These are phyloP conservation scores for Apiotrichum brassicae DNA, from an alignment of 1,284 basidiomycete genomes.

Conservation along the genomic window DNA sequence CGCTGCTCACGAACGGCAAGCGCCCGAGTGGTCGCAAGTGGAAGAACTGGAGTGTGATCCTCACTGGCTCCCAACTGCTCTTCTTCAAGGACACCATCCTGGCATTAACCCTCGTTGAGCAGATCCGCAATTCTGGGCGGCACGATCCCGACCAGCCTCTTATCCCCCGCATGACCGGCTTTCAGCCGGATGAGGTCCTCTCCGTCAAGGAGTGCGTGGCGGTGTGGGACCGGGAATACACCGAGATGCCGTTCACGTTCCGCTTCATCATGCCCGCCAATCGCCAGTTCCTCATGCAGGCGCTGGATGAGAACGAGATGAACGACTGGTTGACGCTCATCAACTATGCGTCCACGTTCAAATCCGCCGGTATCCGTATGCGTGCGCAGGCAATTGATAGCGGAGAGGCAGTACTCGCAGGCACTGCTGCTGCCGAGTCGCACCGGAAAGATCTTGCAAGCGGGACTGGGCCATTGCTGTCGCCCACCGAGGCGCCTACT, in stretches of 20 bases:
- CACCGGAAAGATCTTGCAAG: constrained; percentile 48
- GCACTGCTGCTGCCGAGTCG: constrained; percentile 73
- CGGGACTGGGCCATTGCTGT: not conserved
- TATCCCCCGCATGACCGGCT: constrained; percentile 51
- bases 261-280: constrained; percentile 64
- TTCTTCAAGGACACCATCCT: constrained; percentile 81
- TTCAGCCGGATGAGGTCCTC: constrained; percentile 81
- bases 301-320: constrained; percentile 65
- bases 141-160: constrained; percentile 22
- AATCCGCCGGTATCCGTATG: constrained; percentile 76
- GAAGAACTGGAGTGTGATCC: constrained; percentile 75
- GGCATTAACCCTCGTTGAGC: constrained; percentile 57
- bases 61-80: constrained; percentile 84
- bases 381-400: constrained; percentile 63
- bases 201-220: constrained; percentile 73
- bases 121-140: constrained; percentile 46
- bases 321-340: constrained; percentile 89
- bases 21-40: constrained; percentile 75
- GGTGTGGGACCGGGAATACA: constrained; percentile 69
- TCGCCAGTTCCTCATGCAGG: constrained; percentile 75
- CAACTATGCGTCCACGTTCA: constrained; percentile 92
- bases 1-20: constrained; percentile 62
- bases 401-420: constrained; percentile 66
- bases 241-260: constrained; percentile 69
- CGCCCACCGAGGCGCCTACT: not conserved